Conservation (phyloP, 768 basidiomycete species). For the Leccinum pellstonianum region DNA sequence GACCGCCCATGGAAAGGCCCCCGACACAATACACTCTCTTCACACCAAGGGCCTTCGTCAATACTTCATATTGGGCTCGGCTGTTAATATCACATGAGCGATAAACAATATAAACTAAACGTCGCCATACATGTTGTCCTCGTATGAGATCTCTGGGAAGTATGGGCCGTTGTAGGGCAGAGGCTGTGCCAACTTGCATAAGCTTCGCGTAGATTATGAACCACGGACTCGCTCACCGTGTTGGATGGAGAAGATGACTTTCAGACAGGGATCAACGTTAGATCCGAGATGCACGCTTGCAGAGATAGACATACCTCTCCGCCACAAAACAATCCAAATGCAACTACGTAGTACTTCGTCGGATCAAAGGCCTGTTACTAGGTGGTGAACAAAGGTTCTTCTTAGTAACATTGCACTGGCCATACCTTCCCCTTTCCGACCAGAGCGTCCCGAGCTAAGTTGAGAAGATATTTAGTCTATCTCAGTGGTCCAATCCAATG, state of each 20-base stretch:
- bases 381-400: not conserved
- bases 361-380: slow-evolving; percentile 46
- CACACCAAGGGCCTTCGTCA: slow-evolving; percentile 46
- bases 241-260: slow-evolving; percentile 62
- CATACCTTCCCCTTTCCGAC: slow-evolving; percentile 50
- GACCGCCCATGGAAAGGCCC: slow-evolving; percentile 62
- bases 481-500: slow-evolving; percentile 15
- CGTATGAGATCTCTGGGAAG: slow-evolving; percentile 55
- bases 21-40: slow-evolving; percentile 45
- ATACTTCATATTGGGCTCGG: slow-evolving; percentile 53
- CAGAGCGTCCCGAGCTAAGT: slow-evolving; percentile 45
- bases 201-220: not conserved
- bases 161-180: slow-evolving; percentile 57
- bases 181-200: slow-evolving; percentile 35
- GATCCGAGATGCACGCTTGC: not conserved
- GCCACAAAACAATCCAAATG: slow-evolving; percentile 56
- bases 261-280: not conserved
- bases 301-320: slow-evolving; percentile 49
- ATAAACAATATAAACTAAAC: not conserved
- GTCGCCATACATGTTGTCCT: slow-evolving; percentile 52
- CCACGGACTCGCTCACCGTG: slow-evolving; percentile 38
- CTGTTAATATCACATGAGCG: slow-evolving; percentile 27
- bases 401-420: not conserved
- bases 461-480: slow-evolving; percentile 29
- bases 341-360: slow-evolving; percentile 51